Base-by-base conservation (phyloP, 2,329 filamentous ascomycete genomes). In the Fusarium agapanthi region DNA sequence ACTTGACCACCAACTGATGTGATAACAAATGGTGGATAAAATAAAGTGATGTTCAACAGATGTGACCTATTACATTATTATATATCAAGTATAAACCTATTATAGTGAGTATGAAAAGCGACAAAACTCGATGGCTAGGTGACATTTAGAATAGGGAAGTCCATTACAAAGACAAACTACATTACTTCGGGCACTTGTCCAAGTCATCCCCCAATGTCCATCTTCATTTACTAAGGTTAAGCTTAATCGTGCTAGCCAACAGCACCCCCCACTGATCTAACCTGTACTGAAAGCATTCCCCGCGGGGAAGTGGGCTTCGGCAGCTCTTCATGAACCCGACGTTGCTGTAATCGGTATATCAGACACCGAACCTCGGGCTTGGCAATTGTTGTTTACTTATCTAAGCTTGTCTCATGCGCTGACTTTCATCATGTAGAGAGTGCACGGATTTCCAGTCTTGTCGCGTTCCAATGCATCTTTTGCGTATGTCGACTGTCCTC, bases 321-420 rank as follows among this genome's bases (percentile, higher is more conserved):
- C 28, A 34, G 43, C 20, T 44, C 15, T 47, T 37, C 18, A 61
- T 20, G 50, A 41, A 9, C 22, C 50, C 51, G 38, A 58, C 35
- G 15, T 10, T 45, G 34, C n/a, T 44, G n/a, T 32, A 16, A 26
- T 67, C 65, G 65, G 65, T 55, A 50, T 38, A 34, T 47, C 20
- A 38, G 47, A 11, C 28, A n/a, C 65, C 65, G 65, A 68, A 54
- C 65, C 65, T 38, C 53, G 63, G 65, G 41, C 65, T 68, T 68
- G 64, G 64, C 65, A 55, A 18, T 20, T 3, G 12, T 11, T 24
- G n/a, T 22, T 22, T 6, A 18, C 13, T 15, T 55, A 63, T 63
- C 44, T 68, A 68, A 68, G 40, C 26, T 30, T 6, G 15, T 2
- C 9, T 2, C 3, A 8, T 18, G 14, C 40, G 1, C n/a, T 7